Evolutionary conservation across 768 basidiomycete species (phyloP), one percentile per base, ranked within the genome.

Genomic region (Lactifluus subvellereus): DNA sequence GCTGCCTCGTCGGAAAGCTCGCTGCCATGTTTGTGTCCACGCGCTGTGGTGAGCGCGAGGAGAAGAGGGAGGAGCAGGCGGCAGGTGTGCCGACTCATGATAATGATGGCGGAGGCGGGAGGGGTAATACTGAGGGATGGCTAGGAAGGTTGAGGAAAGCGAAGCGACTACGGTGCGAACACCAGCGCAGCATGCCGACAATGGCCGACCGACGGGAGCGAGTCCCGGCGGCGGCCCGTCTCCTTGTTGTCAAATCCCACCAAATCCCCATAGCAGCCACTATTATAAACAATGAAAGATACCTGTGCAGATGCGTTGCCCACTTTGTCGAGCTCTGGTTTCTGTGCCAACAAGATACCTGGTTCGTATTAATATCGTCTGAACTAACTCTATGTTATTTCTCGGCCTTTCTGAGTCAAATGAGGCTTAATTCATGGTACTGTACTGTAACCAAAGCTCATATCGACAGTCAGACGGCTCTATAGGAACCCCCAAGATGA

Each of bases 11-110:
- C 87, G 1, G 82, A 74, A 33, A 87, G 74, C 38, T 81, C 76
- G 59, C 86, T 84, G 71, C 87, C 81, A 67, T 89, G 86, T 27
- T 75, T 71, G 66, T 91, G 89, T 0, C 83, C 87, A n/a, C 71
- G 47, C 5, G 71, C 78, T 37, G 71, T 47, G 30, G 68, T 16
- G 53, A 64, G 62, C 27, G 50, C 5, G 42, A 59, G 37, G 35
- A 67, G 49, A 11, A 57, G 5, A 8, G 42, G 13, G 20, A 54
- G 30, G 37, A 60, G 18, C 4, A 61, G 27, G 33, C n/a, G 33
- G 42, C 30, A 33, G 4, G 14, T 16, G n/a, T 55, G 54, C 42
- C 54, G 16, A 40, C 32, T 37, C 63, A 59, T 54, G 27, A 2
- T 32, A 32, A 35, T 37, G 11, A 20, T 6, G 8, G 14, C 33